Percentiles rank a stretch among this genome's conserved stretches.
These are phyloP conservation scores for Plasmodium ovale DNA, from an alignment of 169 alveolate species.

Conservation along the genomic window DNA sequence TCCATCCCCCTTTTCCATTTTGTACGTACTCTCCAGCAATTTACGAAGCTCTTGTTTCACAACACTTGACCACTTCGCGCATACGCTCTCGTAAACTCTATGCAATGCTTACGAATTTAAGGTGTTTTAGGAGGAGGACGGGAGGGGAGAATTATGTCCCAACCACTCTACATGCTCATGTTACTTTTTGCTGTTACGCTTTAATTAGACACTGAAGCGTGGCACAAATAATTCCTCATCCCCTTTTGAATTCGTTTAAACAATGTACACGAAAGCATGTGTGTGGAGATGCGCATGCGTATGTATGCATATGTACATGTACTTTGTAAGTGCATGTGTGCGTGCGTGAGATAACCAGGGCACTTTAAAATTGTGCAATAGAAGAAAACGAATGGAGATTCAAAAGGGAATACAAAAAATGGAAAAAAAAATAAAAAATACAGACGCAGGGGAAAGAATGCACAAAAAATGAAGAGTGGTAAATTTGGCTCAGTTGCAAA, in stretches of 20 bases:
- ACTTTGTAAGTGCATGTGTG: too few species aligned
- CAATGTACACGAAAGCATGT: too few species aligned
- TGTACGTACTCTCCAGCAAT: too few species aligned
- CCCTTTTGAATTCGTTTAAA: background rate
- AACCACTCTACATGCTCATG: background rate
- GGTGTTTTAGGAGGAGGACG: too few species aligned
- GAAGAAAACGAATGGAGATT: background rate
- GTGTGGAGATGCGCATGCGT: background rate
- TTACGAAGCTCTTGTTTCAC: too few species aligned
- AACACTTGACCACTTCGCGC: too few species aligned
- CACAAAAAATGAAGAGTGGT: too few species aligned
- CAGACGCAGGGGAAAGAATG: background rate
- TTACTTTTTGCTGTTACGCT: background rate
- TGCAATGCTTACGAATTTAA: too few species aligned
- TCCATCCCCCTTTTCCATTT: too few species aligned
- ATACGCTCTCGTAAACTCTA: too few species aligned
- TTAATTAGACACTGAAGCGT: background rate
- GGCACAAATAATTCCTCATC: background rate
- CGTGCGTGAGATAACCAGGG: too few species aligned
- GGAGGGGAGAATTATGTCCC: background rate
- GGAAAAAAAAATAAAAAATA: constrained; percentile 1
- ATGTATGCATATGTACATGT: background rate
- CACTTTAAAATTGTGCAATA: background rate
- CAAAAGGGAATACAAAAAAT: background rate
- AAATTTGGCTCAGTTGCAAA: too few species aligned